phyloP scores from a whole-genome alignment of 441 rosid genomes.

The Biscutella laevigata region DNA sequence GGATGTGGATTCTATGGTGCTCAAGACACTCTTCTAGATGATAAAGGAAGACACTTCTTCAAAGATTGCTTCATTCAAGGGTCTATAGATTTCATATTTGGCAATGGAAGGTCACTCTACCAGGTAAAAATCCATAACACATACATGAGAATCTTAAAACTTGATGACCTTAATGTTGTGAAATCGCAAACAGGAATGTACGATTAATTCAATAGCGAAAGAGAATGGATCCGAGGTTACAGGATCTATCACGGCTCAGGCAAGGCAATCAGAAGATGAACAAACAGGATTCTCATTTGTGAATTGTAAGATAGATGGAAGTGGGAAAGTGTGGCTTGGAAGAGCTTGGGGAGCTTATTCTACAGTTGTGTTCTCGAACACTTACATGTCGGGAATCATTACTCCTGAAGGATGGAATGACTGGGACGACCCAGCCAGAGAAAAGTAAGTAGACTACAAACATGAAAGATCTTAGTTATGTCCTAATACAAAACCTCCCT shows the following conservation, averaged over 20 bases:
- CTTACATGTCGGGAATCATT: conserved; percentile 41
- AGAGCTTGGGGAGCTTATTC: conserved; percentile 56
- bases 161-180: background rate
- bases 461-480: no score
- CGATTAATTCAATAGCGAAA: conserved; percentile 50
- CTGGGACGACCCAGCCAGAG: conserved; percentile 42
- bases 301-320: conserved; percentile 35
- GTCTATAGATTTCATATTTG: conserved; percentile 80
- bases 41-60: conserved; percentile 62
- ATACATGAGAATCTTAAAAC: background rate
- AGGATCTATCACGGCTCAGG: conserved; percentile 81
- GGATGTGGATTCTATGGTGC: conserved; percentile 79
- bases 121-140: conserved; percentile 30
- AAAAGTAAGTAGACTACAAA: conserved; percentile 54
- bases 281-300: conserved; percentile 41
- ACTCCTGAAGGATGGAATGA: conserved; percentile 58
- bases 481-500: no score
- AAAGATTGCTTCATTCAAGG: conserved; percentile 69
- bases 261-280: conserved; percentile 41
- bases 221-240: conserved; percentile 32
- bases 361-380: conserved; percentile 42
- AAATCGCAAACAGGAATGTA: conserved; percentile 45
- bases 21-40: conserved; percentile 80
- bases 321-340: conserved; percentile 54
- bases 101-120: conserved; percentile 72